Base-by-base conservation (phyloP, 2,329 filamentous ascomycete species). In the Arthroderma sp. region DNA sequence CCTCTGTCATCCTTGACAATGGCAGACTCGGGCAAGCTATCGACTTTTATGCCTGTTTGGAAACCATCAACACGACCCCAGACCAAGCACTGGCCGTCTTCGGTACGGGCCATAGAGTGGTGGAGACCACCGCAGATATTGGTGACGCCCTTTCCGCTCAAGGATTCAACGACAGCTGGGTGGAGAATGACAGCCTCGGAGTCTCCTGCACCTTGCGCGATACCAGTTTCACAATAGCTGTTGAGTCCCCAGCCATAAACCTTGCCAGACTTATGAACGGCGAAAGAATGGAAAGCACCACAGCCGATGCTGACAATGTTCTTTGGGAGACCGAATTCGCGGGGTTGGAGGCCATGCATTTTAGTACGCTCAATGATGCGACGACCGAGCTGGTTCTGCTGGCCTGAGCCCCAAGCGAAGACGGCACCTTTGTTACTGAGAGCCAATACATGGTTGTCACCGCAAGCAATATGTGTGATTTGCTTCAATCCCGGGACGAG, bases 201-300 rank as follows among this genome's bases (percentile, higher is more conserved):
- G 47, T 81, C 75, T 30, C 80, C 81, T 9, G 75, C 78, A 44
- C 73, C 70, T 37, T 77, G 72, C 10, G 70, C 68, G 47, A 81
- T 72, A 32, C 82, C 85, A 10, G 83, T 84, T 66, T 94, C 81
- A 50, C 81, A 83, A 62, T 84, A 93, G 64, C 83, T 87, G 72
- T 94, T 94, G 29, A 89, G 69, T 27, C 87, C 86, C 85, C 86
- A 94, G 0, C 80, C 76, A 64, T 79, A 91, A 30, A 89, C 81
- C 29, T 75, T 72, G 34, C 80, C 80, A 29, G 80, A 74, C 49
- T 78, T 74, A 54, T 75, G 74, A 40, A 86, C 73, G 41, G 81
- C 82, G 55, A 94, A 89, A 53, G 80, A 83, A 68, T 94, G 85
- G 64, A 88, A 89, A 9, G 81, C 77, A 38, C 86, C 86, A 44